Base-by-base conservation (phyloP, 768 basidiomycete genomes). In the Coprinellus aureogranulatus region DNA sequence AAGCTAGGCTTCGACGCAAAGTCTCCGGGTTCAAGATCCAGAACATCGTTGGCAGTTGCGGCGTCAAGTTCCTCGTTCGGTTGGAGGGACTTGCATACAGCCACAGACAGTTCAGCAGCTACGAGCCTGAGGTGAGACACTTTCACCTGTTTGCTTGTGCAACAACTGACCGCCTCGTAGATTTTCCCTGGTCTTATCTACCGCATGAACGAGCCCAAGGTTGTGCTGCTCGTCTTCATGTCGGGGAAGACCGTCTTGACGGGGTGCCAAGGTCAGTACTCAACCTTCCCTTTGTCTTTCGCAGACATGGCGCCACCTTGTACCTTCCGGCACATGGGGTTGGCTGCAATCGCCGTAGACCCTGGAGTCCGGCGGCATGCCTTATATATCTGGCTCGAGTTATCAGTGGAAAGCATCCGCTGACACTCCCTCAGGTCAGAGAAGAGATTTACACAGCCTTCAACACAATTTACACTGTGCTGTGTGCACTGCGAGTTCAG, bases 1-100 rank as follows among this genome's bases (percentile, higher is more conserved):
- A 98, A 99, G 75, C 88, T 98, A 53, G 96, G 97, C 27, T 93
- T 99, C 75, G 96, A 98, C 61, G 95, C 96, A 66, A 98, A 98
- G 77, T 98, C 98, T 93, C 92, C 40, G 96, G 98, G 73, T 98
- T 98, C 81, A 99, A 98, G 78, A 98, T 98, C 51, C 96, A 98
- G 81, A 99, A 98, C 74, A 98, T 98, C 48, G 97, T 98, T 31
- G 96, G 95, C 46, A 90, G 87, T 69, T 98, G 96, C 74, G 96
- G 98, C 70, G 95, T 98, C 69, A 96, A 95, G 77, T 98, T 99
- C 78, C 96, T 97, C 60, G 98, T 98, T 68, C 86, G 97, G 61
- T 77, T 98, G 67, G 97, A 98, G 77, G 97, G 97, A 53, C 81
- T 99, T 61, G 95, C 95, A 2, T 99, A 96, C 77, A 89, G 88